Evolutionary conservation across 116 monocot genomes (phyloP).

Genomic region (Iris pallida): DNA sequence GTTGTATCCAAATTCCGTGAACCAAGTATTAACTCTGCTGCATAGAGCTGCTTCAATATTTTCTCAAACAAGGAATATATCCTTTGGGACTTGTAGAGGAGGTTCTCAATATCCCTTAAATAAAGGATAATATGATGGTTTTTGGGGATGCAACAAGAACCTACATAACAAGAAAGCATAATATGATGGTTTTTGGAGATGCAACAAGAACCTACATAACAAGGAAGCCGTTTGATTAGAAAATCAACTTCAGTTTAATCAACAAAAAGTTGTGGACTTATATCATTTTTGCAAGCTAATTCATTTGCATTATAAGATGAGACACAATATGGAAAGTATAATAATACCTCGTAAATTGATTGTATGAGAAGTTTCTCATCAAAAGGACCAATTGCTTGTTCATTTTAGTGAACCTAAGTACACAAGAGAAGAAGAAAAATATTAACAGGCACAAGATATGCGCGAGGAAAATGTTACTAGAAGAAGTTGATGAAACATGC

Average conservation of each 20-base stretch:
- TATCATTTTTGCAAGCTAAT: neutral
- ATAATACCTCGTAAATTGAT: constrained; percentile 86
- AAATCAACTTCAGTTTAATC: neutral
- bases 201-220: constrained; percentile 46
- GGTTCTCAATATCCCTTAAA: constrained; percentile 58
- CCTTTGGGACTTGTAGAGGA: too few relatives aligned
- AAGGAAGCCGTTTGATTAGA: neutral
- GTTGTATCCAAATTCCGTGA: constrained; percentile 43
- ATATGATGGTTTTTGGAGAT: too few relatives aligned
- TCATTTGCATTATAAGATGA: neutral
- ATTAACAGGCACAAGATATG: too few relatives aligned
- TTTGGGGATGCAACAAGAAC: too few relatives aligned
- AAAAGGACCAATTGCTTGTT: constrained; percentile 63
- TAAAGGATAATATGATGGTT: constrained; percentile 50
- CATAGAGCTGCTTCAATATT: constrained; percentile 53
- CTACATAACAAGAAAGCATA: too few relatives aligned
- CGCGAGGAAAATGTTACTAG: too few relatives aligned
- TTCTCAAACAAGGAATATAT: constrained; percentile 54
- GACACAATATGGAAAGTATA: neutral
- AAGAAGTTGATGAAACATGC: too few relatives aligned
- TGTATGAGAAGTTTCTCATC: too few relatives aligned
- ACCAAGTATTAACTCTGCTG: constrained; percentile 57
- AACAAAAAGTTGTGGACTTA: neutral
- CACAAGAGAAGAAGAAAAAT: neutral
- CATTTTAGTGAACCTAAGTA: constrained; percentile 34